Conservation (phyloP, 2,329 filamentous ascomycete genomes). For the Cercospora zeina region DNA sequence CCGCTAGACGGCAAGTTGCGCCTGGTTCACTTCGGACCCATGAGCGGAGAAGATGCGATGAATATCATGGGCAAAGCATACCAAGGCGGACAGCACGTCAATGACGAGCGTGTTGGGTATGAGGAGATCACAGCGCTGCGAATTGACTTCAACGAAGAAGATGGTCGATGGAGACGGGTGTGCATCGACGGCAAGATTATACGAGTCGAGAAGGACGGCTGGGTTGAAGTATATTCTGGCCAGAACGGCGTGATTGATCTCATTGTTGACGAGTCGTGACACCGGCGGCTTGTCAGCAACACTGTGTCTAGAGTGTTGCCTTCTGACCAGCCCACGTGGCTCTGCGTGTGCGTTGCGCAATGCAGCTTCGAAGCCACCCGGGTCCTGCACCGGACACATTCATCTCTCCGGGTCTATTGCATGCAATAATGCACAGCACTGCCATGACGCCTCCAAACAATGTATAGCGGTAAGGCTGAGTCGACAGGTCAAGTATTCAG, state of each 20-base stretch:
- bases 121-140: slow-evolving; percentile 66
- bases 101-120: slow-evolving; percentile 64
- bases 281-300: background rate
- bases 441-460: background rate
- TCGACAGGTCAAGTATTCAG: slow-evolving; percentile 5
- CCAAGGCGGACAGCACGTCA: slow-evolving; percentile 57
- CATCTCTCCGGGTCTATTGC: background rate
- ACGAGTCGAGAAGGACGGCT: slow-evolving; percentile 67
- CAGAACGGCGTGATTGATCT: slow-evolving; percentile 44
- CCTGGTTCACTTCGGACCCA: slow-evolving; percentile 72
- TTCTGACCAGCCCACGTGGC: background rate
- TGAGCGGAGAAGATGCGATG: slow-evolving; percentile 68
- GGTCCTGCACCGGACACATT: background rate
- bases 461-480: slow-evolving; percentile 18
- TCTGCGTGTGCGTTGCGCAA: background rate
- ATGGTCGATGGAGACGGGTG: slow-evolving; percentile 76
- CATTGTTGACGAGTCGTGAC: slow-evolving; percentile 16
- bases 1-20: slow-evolving; percentile 71
- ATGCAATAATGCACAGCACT: slow-evolving; percentile 12
- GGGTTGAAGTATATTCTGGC: slow-evolving; percentile 64
- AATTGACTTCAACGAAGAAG: slow-evolving; percentile 66
- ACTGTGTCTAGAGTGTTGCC: background rate
- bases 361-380: background rate
- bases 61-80: slow-evolving; percentile 69
- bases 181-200: slow-evolving; percentile 94